Percentiles rank a stretch among this genome's conserved stretches.
Conservation (phyloP, 2,329 filamentous ascomycete species). For the Biscogniauxia sp. region DNA sequence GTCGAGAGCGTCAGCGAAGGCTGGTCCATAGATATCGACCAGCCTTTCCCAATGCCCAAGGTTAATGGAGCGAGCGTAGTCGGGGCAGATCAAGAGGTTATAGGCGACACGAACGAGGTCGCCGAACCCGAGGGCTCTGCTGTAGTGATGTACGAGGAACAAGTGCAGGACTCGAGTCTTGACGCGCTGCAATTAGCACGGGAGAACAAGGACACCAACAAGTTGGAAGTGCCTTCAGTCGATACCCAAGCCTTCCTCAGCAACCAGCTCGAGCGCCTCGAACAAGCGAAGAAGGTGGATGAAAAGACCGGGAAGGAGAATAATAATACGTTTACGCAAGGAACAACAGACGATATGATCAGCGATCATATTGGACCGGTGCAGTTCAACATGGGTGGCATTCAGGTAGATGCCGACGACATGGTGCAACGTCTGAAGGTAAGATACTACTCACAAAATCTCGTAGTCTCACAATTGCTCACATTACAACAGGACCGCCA, state of each 20-base stretch:
- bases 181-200: constrained; percentile 58
- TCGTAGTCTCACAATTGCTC: constrained; percentile 14
- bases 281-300: constrained; percentile 57
- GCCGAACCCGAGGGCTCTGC: constrained; percentile 56
- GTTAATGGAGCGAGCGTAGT: constrained; percentile 21
- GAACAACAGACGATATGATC: constrained; percentile 41
- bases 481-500: constrained; percentile 51
- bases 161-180: constrained; percentile 71
- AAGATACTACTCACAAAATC: constrained; percentile 26
- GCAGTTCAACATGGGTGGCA: constrained; percentile 97
- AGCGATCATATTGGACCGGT: constrained; percentile 89
- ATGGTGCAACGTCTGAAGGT: constrained; percentile 87
- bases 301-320: constrained; percentile 43
- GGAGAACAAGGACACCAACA: constrained; percentile 42
- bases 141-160: constrained; percentile 73
- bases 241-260: constrained; percentile 77
- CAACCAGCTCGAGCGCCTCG: constrained; percentile 72
- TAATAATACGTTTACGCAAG: constrained; percentile 30
- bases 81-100: constrained; percentile 24
- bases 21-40: constrained; percentile 82
- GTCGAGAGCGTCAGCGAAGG: constrained; percentile 80
- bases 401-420: constrained; percentile 92
- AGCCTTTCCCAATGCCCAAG: constrained; percentile 40
- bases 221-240: constrained; percentile 62
- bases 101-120: constrained; percentile 28